phyloP scores from a whole-genome alignment of 1,284 basidiomycete genomes.

The Boletus hoseneyae region DNA sequence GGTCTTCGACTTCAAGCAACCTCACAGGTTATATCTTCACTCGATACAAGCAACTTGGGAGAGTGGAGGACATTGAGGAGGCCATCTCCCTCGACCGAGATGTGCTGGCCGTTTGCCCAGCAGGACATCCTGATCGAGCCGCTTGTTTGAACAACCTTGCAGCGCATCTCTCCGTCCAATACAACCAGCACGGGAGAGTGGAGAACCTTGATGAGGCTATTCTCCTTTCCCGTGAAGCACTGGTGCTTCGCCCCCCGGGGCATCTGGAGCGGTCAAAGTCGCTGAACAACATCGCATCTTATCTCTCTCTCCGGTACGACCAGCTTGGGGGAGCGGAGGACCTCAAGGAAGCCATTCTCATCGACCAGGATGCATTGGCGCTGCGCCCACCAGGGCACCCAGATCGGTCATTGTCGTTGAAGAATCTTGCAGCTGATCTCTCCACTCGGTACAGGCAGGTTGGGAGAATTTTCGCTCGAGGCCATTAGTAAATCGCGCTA shows the following conservation, averaged over 20 bases:
- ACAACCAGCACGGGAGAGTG: neutral
- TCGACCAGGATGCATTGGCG: neutral
- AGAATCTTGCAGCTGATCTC: neutral
- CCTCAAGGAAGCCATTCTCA: neutral
- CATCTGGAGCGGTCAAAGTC: neutral
- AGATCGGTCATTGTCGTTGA: neutral
- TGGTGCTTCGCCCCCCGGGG: neutral
- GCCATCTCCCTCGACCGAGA: too few species aligned
- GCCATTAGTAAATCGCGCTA: neutral
- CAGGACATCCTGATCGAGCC: too few species aligned
- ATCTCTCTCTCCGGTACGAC: neutral
- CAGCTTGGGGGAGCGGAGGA: neutral
- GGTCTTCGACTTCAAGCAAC: too few species aligned
- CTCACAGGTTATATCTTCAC: too few species aligned
- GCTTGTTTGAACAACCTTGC: too few species aligned
- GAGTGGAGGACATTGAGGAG: too few species aligned
- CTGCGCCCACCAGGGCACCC: neutral
- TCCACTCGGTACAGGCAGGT: neutral
- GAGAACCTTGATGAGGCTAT: neutral
- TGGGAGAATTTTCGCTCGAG: too few species aligned
- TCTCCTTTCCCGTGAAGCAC: neutral
- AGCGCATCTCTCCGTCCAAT: neutral
- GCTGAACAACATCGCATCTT: neutral
- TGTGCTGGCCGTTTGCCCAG: too few species aligned
- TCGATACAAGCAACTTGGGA: too few species aligned